Evolutionary conservation across 2,329 filamentous ascomycete species (phyloP), one percentile per base, ranked within the genome.

Genomic region (Cercospora berteroae): DNA sequence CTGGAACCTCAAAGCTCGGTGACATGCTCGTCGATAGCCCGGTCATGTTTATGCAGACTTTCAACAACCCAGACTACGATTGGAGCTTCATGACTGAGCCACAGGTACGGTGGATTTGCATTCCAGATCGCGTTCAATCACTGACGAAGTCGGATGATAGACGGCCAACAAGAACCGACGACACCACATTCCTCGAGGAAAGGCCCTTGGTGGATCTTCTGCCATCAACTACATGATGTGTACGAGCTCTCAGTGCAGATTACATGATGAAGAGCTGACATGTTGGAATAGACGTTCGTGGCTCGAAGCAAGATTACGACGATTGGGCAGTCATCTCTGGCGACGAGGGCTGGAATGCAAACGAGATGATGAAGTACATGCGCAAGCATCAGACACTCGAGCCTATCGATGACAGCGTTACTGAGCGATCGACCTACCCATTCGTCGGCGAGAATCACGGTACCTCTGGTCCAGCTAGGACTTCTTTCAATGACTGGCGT

Each of bases 271-370:
- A 20, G 18, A 52, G 58, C 36, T 60, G 57, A 57, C 27, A 33
- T 44, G 2, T 12, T 23, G 36, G 25, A 1, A 20, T 16, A 61
- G 59, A 82, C 77, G 80, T 80, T 25, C 81, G 83, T 31, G 83
- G 83, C 1, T 77, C 79, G 33, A 74, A 76, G 2, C 71, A 74
- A 5, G 83, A 85, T 69, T 86, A 81, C 68, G 79, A 85, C 23
- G 76, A 79, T 55, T 85, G 83, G 84, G 81, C 78, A 1, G 71
- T 77, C 33, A 70, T 78, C 2, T 76, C 80, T 0, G 77, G 75
- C 2, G 83, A 86, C 63, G 58, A 79, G 1, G 74, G 77, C 2
- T 87, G 84, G 78, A 80, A 79, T 67, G 84, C 82, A 64, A 74
- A 82, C 4, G 79, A 79, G 9, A 78, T 85, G 31, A 76, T 82